Percentiles rank a stretch among this genome's conserved stretches.
Conservation (phyloP, 2,329 filamentous ascomycete genomes). For the Fusarium tjaetaba region DNA sequence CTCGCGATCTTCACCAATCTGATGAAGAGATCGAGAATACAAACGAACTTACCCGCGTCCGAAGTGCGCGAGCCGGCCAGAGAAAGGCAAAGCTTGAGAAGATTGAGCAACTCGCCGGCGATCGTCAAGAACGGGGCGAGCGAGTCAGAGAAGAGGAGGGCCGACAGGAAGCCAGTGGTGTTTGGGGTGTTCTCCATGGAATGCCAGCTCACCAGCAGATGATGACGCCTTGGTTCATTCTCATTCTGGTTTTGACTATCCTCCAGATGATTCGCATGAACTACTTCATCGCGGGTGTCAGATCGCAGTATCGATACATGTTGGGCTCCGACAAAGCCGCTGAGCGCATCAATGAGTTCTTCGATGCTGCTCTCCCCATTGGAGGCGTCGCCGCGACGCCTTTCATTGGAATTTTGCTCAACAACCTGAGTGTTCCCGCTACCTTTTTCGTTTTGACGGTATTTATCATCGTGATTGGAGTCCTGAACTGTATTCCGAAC, state of each 20-base stretch:
- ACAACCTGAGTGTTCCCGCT: slow-evolving; percentile 70
- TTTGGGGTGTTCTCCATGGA: slow-evolving; percentile 79
- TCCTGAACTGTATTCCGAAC: slow-evolving; percentile 72
- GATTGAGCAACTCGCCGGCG: slow-evolving; percentile 71
- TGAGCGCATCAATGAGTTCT: slow-evolving; percentile 54
- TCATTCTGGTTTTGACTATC: slow-evolving; percentile 73
- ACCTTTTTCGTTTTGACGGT: slow-evolving; percentile 68
- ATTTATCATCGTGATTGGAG: slow-evolving; percentile 65
- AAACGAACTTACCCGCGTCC: slow-evolving; percentile 55
- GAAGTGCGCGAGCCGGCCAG: slow-evolving; percentile 56
- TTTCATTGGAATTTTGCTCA: slow-evolving; percentile 76
- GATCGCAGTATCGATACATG: slow-evolving; percentile 75
- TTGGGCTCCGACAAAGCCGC: slow-evolving; percentile 60
- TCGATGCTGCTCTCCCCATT: slow-evolving; percentile 66
- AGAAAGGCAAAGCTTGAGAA: slow-evolving; percentile 68
- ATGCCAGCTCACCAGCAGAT: slow-evolving; percentile 72
- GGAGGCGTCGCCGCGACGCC: slow-evolving; percentile 76
- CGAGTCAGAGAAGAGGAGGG: slow-evolving; percentile 66
- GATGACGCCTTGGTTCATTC: slow-evolving; percentile 73
- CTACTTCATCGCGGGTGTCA: slow-evolving; percentile 74
- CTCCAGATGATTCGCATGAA: slow-evolving; percentile 75
- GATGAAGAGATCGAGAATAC: slow-evolving; percentile 64
- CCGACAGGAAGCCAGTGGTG: slow-evolving; percentile 68
- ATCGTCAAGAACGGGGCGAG: slow-evolving; percentile 62
- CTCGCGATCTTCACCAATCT: slow-evolving; percentile 59